Evolutionary conservation across 1,284 basidiomycete species (phyloP), one percentile per base, ranked within the genome.

Genomic region (Serendipita sp.): DNA sequence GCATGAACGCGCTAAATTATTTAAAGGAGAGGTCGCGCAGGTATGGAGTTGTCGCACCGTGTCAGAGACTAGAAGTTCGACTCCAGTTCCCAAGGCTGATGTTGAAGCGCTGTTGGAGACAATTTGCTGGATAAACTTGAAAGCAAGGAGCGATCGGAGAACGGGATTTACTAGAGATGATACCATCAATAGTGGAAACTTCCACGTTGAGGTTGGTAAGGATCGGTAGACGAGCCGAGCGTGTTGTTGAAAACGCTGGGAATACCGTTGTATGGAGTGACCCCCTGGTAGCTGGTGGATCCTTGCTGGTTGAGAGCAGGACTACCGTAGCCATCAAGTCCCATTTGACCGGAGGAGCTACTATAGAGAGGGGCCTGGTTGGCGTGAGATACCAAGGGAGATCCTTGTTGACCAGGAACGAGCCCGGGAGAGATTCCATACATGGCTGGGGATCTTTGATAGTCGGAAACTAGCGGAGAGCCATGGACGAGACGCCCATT

Each of bases 341-440:
- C 53, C 34, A 35, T 32, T 32, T 26, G 53, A 32, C 53, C 29
- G 32, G 26, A n/a, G 10, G 53, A 34, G 53, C 34, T 58, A 34
- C 53, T 35, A 35, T 32, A 58, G 22, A 58, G 32, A 10, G 53
- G 53, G 26, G 26, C 8, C 34, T 58, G 53, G 34, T 58, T 22
- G 32, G 53, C 17, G 29, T 58, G 53, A n/a, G 53, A 30, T 26
- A 58, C 53, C 17, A 58, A 32, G 53, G 53, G 53, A n/a, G 53
- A 58, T 26, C 53, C 53, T 35, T 58, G 53, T 35, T 58, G 53
- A 30, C 53, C 53, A 6, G 53, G 15, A 34, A 58, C 22, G 15
- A 58, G 53, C n/a, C 53, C 53, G 4, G 26, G 26, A n/a, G 53
- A 58, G 15, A 58, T 22, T n/a, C 53, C 53, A 58, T 58, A 58